Base-by-base conservation (phyloP, 106 monocot species). In the Platanthera zijinensis region DNA sequence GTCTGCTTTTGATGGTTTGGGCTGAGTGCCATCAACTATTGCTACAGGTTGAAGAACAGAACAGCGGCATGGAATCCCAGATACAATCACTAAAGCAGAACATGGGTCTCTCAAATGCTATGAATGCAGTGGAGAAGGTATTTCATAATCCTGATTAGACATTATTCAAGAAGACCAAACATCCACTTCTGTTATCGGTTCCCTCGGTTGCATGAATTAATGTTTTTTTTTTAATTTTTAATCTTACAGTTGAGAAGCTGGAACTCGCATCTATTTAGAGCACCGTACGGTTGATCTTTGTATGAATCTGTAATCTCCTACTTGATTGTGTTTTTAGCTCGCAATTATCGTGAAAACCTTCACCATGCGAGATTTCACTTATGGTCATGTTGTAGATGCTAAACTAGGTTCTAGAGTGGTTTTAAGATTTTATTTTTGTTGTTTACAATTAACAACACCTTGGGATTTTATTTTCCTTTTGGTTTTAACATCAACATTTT, bases 91-190 rank as follows among this genome's bases (percentile, higher is more conserved):
- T 72, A 17, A 51, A 51, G 51, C 19, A 22, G 51, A 72, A 10
- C 10, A 50, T 21, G 50, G 49, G 21, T n/a, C 46, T 11, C 10
- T 12, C 10, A 51, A 14, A 51, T 50, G 17, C 72, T 51, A 50
- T 19, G 51, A 72, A 72, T 72, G 72, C 72, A 72, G 51, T 51
- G 51, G 72, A 50, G 51, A 72, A 72, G 72, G 72, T 72, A 72
- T 72, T 21, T 51, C 22, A 25, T 69, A 12, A 1, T 6, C 11
- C 59, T 61, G n/a, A 21, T 61, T 1, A 19, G 7, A 61, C 8
- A 0, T 61, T 61, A 7, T 21, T 19, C 7, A 21, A 21, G 18
- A 8, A 22, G 39, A 39, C 39, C 39, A 7, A 18, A 19, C 59
- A 61, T 9, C 59, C 2, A 9, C 59, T 61, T 61, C 59, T 61